phyloP scores from a whole-genome alignment of 2,329 filamentous ascomycete species.

The Fusarium metavorans region DNA sequence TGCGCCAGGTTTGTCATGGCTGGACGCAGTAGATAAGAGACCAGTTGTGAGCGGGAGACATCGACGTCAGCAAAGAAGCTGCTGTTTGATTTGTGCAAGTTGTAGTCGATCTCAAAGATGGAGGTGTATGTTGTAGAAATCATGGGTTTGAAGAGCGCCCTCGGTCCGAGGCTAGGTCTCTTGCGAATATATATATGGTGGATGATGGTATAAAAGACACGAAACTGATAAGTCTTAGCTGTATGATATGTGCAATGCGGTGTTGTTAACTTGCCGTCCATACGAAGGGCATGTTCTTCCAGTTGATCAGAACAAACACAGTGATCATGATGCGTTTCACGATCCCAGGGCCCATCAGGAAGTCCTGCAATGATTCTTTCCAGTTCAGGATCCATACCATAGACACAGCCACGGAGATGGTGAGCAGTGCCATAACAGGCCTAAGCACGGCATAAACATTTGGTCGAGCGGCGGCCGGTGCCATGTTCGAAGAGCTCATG shows the following conservation, averaged over 20 bases:
- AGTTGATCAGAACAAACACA: not conserved
- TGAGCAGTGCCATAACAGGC: not conserved
- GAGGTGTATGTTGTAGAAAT: not conserved
- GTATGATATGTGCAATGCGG: not conserved
- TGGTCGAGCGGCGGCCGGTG: not conserved
- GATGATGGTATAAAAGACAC: not conserved
- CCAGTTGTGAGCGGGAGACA: not conserved
- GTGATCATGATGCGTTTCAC: not conserved
- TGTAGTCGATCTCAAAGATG: slow-evolving; percentile 12
- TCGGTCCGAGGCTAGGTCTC: not conserved
- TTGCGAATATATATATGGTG: not conserved
- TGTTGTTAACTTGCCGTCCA: not conserved
- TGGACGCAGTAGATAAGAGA: not conserved
- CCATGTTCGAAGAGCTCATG: not conserved
- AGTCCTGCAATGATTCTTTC: not conserved
- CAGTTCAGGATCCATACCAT: not conserved
- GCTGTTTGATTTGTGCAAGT: slow-evolving; percentile 16
- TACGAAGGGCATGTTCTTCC: not conserved
- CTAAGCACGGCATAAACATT: not conserved
- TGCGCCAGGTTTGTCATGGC: not conserved
- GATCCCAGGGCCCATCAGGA: not conserved
- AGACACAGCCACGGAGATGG: not conserved
- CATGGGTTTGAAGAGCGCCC: not conserved
- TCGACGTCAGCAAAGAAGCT: slow-evolving; percentile 19
- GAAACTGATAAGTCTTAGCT: not conserved